These are phyloP conservation scores for Penicillium sp. DNA, from an alignment of 2,329 filamentous ascomycete species.

Conservation along the genomic window DNA sequence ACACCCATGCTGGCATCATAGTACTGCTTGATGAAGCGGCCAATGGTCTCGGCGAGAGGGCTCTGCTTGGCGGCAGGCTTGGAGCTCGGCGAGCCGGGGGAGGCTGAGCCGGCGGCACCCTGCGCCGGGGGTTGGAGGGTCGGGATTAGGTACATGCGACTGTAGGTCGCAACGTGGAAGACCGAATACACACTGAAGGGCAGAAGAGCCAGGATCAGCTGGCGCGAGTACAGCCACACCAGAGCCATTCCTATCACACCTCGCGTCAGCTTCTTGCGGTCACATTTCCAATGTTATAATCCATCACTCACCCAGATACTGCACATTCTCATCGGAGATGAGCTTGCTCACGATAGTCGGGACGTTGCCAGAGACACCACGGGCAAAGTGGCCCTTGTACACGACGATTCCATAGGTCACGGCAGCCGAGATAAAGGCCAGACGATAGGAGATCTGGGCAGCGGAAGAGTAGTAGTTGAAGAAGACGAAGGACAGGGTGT, in stretches of 20 bases:
- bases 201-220: slow-evolving; percentile 84
- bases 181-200: slow-evolving; percentile 96
- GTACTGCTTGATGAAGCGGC: slow-evolving; percentile 94
- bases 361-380: slow-evolving; percentile 66
- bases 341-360: slow-evolving; percentile 64
- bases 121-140: slow-evolving; percentile 68
- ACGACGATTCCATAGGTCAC: slow-evolving; percentile 97
- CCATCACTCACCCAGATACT: slow-evolving; percentile 76
- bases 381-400: slow-evolving; percentile 92
- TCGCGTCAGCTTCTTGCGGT: slow-evolving; percentile 8
- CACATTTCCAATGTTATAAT: slow-evolving; percentile 4
- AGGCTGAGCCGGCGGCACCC: slow-evolving; percentile 49
- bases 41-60: slow-evolving; percentile 77
- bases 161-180: slow-evolving; percentile 98
- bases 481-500: slow-evolving; percentile 78
- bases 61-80: slow-evolving; percentile 49
- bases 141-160: slow-evolving; percentile 87
- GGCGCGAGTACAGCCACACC: slow-evolving; percentile 88
- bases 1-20: slow-evolving; percentile 95
- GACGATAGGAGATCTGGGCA: slow-evolving; percentile 82
- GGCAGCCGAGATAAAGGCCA: slow-evolving; percentile 83
- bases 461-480: slow-evolving; percentile 79
- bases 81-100: slow-evolving; percentile 55
- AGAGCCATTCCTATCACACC: slow-evolving; percentile 72
- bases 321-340: slow-evolving; percentile 88